Percentiles rank a stretch among this genome's conserved stretches.
Evolutionary conservation across 2,329 filamentous ascomycete genomes (phyloP).

Genomic region (Calonectria hawksworthii): DNA sequence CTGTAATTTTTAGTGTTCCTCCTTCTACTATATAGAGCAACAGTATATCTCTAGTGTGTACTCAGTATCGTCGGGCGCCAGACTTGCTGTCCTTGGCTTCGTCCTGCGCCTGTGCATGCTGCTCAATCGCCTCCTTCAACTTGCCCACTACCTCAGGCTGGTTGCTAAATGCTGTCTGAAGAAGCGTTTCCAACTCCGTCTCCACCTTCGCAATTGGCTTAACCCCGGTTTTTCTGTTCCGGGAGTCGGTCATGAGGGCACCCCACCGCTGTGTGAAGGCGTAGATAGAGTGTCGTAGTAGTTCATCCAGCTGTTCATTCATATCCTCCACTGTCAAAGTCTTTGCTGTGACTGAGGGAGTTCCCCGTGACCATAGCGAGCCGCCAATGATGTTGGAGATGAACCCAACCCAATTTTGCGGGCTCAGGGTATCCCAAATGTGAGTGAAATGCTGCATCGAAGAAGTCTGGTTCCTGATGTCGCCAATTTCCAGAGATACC

Average conservation of each 20-base stretch:
- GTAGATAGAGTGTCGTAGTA: conserved; percentile 73
- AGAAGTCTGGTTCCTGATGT: conserved; percentile 65
- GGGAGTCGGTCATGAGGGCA: conserved; percentile 63
- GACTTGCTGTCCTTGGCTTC: conserved; percentile 56
- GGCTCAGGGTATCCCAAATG: conserved; percentile 75
- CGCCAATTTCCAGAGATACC: conserved; percentile 92
- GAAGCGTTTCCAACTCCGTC: conserved; percentile 67
- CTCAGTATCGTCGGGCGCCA: conserved; percentile 48
- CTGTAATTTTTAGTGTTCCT: conserved; percentile 13
- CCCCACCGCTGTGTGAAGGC: conserved; percentile 74
- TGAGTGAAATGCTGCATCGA: conserved; percentile 73
- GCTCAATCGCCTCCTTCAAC: conserved; percentile 72
- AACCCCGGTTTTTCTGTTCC: conserved; percentile 61
- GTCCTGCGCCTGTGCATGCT: conserved; percentile 67
- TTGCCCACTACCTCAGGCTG: conserved; percentile 72
- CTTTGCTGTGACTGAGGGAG: conserved; percentile 54
- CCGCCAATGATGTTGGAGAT: conserved; percentile 71
- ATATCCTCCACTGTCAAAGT: conserved; percentile 68
- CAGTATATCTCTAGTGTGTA: background rate
- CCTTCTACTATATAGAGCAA: conserved; percentile 5
- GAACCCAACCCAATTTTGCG: conserved; percentile 70
- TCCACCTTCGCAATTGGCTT: conserved; percentile 67
- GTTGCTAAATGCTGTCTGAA: conserved; percentile 71
- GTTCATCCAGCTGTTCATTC: conserved; percentile 74
- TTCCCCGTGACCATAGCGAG: conserved; percentile 61